Evolutionary conservation across 108 stramenopile species (phyloP).

Genomic region (Pinguiococcus pyrenoidosus): DNA sequence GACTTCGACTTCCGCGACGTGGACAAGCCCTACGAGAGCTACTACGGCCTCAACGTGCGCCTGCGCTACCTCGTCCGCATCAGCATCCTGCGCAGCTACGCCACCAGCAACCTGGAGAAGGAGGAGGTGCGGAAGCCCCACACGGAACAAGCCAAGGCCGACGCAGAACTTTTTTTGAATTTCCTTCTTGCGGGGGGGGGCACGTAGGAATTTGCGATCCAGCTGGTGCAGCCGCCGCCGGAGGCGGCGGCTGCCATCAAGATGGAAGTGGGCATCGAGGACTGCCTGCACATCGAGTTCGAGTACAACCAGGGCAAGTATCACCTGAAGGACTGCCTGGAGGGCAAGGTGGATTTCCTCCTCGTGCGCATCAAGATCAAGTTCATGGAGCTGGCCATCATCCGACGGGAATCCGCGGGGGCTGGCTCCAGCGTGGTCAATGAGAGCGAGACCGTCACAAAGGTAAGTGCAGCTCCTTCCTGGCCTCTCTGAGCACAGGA

Average conservation of each 20-base stretch:
- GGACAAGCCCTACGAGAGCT: constrained; percentile 62
- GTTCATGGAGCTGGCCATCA: constrained; percentile 95
- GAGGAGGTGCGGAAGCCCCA: background rate
- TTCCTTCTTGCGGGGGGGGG: too few relatives aligned
- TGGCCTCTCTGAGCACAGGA: too few relatives aligned
- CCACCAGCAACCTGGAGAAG: constrained; percentile 40
- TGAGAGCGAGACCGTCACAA: constrained; percentile 88
- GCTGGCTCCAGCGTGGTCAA: constrained; percentile 58
- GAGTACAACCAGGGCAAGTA: constrained; percentile 84
- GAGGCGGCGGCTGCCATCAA: constrained; percentile 66
- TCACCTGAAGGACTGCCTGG: constrained; percentile 84
- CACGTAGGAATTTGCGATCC: too few relatives aligned
- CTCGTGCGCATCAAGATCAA: constrained; percentile 97
- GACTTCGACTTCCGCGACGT: constrained; percentile 68
- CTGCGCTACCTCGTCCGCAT: constrained; percentile 90
- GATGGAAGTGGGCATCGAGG: constrained; percentile 99
- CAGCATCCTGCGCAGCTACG: constrained; percentile 66
- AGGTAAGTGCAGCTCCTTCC: too few relatives aligned
- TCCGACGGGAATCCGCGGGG: constrained; percentile 82
- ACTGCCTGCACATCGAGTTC: constrained; percentile 99
- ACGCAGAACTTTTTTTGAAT: too few relatives aligned
- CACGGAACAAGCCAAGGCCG: too few relatives aligned
- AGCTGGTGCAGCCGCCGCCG: constrained; percentile 18
- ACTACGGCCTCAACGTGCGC: constrained; percentile 82
- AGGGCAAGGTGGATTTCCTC: constrained; percentile 89